phyloP scores from a whole-genome alignment of 2,329 filamentous ascomycete genomes.

The Lecanicillium sp. region DNA sequence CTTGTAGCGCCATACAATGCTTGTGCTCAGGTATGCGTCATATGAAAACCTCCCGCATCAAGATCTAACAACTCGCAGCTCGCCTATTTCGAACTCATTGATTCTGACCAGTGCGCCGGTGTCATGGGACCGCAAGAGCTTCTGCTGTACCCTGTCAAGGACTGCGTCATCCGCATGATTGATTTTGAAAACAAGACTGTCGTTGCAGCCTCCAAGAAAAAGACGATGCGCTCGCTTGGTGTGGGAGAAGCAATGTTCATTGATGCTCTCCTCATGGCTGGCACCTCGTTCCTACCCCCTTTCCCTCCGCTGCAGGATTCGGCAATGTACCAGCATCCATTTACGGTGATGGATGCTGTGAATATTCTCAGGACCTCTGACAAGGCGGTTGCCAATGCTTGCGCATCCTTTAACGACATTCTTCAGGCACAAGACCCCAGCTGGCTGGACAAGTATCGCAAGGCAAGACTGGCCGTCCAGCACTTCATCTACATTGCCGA shows the following conservation, averaged over 20 bases:
- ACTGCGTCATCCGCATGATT: slow-evolving; percentile 59
- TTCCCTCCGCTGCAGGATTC: slow-evolving; percentile 69
- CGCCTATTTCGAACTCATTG: slow-evolving; percentile 65
- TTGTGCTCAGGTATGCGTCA: slow-evolving; percentile 63
- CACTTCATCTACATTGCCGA: slow-evolving; percentile 78
- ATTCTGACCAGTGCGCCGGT: slow-evolving; percentile 62
- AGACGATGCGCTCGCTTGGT: slow-evolving; percentile 61
- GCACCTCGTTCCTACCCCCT: slow-evolving; percentile 69
- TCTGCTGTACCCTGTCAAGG: slow-evolving; percentile 76
- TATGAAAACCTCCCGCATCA: not conserved
- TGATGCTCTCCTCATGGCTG: slow-evolving; percentile 75
- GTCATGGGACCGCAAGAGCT: slow-evolving; percentile 80
- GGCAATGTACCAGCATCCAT: slow-evolving; percentile 45
- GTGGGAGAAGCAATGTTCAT: slow-evolving; percentile 66
- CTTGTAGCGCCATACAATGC: slow-evolving; percentile 83
- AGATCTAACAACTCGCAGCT: slow-evolving; percentile 42
- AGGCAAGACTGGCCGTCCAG: slow-evolving; percentile 75
- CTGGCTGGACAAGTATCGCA: slow-evolving; percentile 82
- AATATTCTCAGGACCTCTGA: slow-evolving; percentile 66
- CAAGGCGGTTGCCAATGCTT: slow-evolving; percentile 64
- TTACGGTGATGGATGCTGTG: slow-evolving; percentile 66
- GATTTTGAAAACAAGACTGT: slow-evolving; percentile 65
- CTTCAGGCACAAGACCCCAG: slow-evolving; percentile 61
- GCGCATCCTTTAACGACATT: slow-evolving; percentile 73
- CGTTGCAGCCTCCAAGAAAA: slow-evolving; percentile 54